Evolutionary conservation across 768 basidiomycete genomes (phyloP).

Genomic region (Hypsizygus marmoreus): DNA sequence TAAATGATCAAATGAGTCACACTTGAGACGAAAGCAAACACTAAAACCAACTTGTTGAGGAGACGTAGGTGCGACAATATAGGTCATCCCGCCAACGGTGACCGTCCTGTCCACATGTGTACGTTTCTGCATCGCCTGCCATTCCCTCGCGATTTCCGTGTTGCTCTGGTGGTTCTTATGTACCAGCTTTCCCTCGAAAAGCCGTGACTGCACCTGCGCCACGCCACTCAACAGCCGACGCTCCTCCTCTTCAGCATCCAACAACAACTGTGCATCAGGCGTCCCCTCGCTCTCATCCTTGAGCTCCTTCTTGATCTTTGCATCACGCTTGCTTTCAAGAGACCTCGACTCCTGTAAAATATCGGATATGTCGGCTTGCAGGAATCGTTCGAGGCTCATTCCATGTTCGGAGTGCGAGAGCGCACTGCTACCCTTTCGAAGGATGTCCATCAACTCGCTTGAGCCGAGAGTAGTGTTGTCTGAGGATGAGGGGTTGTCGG

Average conservation of each 20-base stretch:
- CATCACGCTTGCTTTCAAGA: conserved; percentile 43
- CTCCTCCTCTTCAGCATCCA: conserved; percentile 58
- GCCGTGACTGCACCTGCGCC: conserved; percentile 57
- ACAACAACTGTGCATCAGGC: conserved; percentile 26
- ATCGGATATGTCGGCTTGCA: conserved; percentile 41
- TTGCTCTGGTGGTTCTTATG: conserved; percentile 34
- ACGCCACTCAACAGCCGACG: conserved; percentile 49
- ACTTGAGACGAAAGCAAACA: neutral
- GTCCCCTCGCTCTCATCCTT: conserved; percentile 14
- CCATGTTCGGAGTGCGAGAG: conserved; percentile 38
- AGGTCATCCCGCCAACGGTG: conserved; percentile 29
- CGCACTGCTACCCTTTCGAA: conserved; percentile 60
- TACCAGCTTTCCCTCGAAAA: conserved; percentile 57
- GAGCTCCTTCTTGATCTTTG: conserved; percentile 45
- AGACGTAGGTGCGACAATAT: conserved; percentile 23
- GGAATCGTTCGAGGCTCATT: conserved; percentile 46
- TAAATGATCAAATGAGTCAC: conserved; percentile 8
- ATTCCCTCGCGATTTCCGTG: conserved; percentile 45
- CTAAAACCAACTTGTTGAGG: conserved; percentile 12
- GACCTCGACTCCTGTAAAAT: conserved; percentile 48
- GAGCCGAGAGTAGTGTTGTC: conserved; percentile 34
- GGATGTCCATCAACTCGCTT: conserved; percentile 54
- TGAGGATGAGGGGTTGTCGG: conserved; percentile 26
- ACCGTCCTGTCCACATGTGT: conserved; percentile 41
- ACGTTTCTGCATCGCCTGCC: conserved; percentile 48